Evolutionary conservation across 768 basidiomycete genomes (phyloP).

Genomic region (Cyclocybe aegerita): DNA sequence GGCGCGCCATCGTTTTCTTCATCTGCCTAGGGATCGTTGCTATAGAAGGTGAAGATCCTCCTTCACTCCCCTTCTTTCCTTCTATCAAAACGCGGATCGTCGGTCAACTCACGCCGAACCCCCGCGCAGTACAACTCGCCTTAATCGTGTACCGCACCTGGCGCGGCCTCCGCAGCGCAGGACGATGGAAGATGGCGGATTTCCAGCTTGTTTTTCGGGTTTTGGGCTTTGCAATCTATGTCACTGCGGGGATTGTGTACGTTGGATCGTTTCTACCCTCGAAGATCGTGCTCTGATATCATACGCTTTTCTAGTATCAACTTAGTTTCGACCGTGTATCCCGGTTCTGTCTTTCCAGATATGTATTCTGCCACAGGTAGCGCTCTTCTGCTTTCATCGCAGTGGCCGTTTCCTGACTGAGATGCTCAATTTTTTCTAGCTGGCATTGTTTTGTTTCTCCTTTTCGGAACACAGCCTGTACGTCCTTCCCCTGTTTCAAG

Average conservation of each 20-base stretch:
- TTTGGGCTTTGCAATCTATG: conserved; percentile 30
- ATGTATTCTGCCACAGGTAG: conserved; percentile 34
- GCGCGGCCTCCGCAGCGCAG: conserved; percentile 28
- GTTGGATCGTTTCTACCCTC: conserved; percentile 1
- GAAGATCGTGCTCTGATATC: background rate
- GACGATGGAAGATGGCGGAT: conserved; percentile 22
- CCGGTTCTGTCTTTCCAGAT: conserved; percentile 22
- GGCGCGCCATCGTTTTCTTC: conserved; percentile 23
- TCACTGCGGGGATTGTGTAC: conserved; percentile 32
- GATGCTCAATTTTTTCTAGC: conserved; percentile 15
- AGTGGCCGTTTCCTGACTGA: background rate
- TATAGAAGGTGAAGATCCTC: conserved; percentile 23
- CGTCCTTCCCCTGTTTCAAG: conserved; percentile 1
- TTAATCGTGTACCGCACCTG: conserved; percentile 29
- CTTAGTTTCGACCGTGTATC: conserved; percentile 24
- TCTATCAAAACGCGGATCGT: background rate
- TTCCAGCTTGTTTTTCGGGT: conserved; percentile 29
- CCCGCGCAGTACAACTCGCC: conserved; percentile 24
- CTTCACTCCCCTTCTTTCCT: background rate
- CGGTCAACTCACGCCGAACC: background rate
- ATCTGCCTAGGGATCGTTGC: conserved; percentile 27
- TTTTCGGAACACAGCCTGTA: conserved; percentile 37
- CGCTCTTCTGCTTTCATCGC: background rate
- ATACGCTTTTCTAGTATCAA: conserved; percentile 21
- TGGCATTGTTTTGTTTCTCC: conserved; percentile 33